Evolutionary conservation across 352 stramenopile species (phyloP).

Genomic region (Phytopythium delawarense): DNA sequence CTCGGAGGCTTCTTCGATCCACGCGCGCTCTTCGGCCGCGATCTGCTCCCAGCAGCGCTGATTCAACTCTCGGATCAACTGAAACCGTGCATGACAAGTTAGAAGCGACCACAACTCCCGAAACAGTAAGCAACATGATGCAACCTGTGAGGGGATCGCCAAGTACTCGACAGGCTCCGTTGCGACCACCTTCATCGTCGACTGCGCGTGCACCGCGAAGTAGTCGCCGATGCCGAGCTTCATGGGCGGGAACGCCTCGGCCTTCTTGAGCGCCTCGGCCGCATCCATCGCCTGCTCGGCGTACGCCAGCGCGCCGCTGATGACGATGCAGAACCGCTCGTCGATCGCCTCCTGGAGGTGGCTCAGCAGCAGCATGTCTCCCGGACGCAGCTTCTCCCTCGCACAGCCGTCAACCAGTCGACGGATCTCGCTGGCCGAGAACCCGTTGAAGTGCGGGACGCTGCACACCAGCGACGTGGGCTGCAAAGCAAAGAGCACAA

Average conservation of each 20-base stretch:
- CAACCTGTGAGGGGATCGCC: slow-evolving; percentile 43
- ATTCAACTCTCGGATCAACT: slow-evolving; percentile 33
- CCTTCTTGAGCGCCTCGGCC: slow-evolving; percentile 39
- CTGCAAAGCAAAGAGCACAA: slow-evolving; percentile 15
- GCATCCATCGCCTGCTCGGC: slow-evolving; percentile 26
- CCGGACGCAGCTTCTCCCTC: slow-evolving; percentile 38
- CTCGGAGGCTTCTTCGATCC: slow-evolving; percentile 32
- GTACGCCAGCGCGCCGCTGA: slow-evolving; percentile 49
- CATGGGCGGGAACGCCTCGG: slow-evolving; percentile 45
- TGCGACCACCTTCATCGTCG: slow-evolving; percentile 57
- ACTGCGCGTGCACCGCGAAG: slow-evolving; percentile 35
- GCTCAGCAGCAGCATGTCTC: slow-evolving; percentile 38
- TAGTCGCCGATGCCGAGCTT: slow-evolving; percentile 72
- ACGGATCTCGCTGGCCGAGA: slow-evolving; percentile 53
- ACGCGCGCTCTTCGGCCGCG: slow-evolving; percentile 35
- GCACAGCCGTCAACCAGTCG: slow-evolving; percentile 40
- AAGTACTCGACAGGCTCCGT: slow-evolving; percentile 68
- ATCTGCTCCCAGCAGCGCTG: slow-evolving; percentile 27
- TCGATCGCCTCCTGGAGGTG: slow-evolving; percentile 15
- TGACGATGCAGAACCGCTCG: slow-evolving; percentile 61
- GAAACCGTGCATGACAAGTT: not conserved
- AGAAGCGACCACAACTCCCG: slow-evolving; percentile 1
- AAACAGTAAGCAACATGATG: not conserved
- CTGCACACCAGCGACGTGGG: slow-evolving; percentile 69
- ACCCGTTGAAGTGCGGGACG: slow-evolving; percentile 69